Conservation (phyloP, 2,329 filamentous ascomycete genomes). For the Botrytis cinerea region DNA sequence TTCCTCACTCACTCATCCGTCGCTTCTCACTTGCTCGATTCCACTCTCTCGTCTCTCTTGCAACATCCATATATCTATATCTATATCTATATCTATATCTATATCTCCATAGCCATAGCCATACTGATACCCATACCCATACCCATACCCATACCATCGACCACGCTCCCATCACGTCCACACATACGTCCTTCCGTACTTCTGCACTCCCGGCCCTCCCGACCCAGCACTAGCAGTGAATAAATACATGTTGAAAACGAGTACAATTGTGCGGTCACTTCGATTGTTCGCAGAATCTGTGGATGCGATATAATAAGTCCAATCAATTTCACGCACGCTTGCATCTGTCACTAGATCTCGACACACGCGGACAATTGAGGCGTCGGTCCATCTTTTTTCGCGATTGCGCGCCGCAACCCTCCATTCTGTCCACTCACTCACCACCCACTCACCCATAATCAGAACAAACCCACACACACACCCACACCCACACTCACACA, state of each 20-base stretch:
- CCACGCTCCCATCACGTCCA: no score
- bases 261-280: background rate
- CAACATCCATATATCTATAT: background rate
- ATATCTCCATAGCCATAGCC: no score
- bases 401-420: background rate
- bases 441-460: background rate
- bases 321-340: background rate
- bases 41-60: background rate
- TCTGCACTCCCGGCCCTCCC: background rate
- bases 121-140: background rate
- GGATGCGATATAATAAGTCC: background rate
- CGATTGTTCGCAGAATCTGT: background rate
- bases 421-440: background rate
- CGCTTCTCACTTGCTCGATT: background rate
- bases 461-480: background rate
- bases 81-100: no score
- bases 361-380: background rate
- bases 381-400: background rate
- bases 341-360: background rate
- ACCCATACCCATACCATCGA: background rate
- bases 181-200: background rate
- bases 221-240: background rate
- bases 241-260: background rate
- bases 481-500: background rate
- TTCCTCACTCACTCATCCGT: background rate